A percentile compares a stretch with the other conserved stretches of the same genome.
phyloP scores from a whole-genome alignment of 192 early-diverging fungal species.

The Podila horticola region DNA sequence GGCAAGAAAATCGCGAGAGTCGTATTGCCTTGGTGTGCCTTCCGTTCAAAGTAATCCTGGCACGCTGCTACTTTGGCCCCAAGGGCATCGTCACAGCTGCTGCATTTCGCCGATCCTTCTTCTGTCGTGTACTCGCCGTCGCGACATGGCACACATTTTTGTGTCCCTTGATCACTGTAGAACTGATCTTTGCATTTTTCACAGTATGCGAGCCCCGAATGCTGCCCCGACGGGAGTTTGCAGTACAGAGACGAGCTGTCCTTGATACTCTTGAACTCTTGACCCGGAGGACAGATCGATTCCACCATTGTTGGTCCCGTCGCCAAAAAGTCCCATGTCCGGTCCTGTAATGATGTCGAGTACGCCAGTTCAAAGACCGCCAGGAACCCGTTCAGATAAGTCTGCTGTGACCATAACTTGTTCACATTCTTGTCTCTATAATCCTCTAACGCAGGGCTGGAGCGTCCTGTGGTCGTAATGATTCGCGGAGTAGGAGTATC shows the following conservation, averaged over 20 bases:
- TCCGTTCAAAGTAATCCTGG: slow-evolving; percentile 19
- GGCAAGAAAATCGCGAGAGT: slow-evolving; percentile 34
- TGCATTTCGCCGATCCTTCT: slow-evolving; percentile 15
- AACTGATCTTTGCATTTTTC: slow-evolving; percentile 6
- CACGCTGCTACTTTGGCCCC: slow-evolving; percentile 9
- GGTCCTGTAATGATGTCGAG: slow-evolving; percentile 31
- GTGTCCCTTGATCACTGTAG: slow-evolving; percentile 16
- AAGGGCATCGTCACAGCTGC: slow-evolving; percentile 17
- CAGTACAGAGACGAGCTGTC: slow-evolving; percentile 21
- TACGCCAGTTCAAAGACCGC: slow-evolving; percentile 37
- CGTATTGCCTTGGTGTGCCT: not conserved
- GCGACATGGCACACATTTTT: slow-evolving; percentile 21
- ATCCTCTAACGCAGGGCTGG: slow-evolving; percentile 14
- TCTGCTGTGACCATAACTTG: slow-evolving; percentile 42
- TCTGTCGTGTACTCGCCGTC: slow-evolving; percentile 17
- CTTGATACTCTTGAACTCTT: slow-evolving; percentile 1
- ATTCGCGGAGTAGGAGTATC: not conserved
- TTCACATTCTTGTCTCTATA: slow-evolving; percentile 7
- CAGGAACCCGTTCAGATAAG: slow-evolving; percentile 46
- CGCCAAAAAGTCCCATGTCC: slow-evolving; percentile 32
- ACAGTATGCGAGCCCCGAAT: slow-evolving; percentile 24
- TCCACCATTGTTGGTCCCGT: slow-evolving; percentile 17
- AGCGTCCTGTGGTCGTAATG: slow-evolving; percentile 33
- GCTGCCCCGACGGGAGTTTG: not conserved
- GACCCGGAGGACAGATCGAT: slow-evolving; percentile 30